Conservation (phyloP, 768 basidiomycete species). For the Xanthoconium stramineum region DNA sequence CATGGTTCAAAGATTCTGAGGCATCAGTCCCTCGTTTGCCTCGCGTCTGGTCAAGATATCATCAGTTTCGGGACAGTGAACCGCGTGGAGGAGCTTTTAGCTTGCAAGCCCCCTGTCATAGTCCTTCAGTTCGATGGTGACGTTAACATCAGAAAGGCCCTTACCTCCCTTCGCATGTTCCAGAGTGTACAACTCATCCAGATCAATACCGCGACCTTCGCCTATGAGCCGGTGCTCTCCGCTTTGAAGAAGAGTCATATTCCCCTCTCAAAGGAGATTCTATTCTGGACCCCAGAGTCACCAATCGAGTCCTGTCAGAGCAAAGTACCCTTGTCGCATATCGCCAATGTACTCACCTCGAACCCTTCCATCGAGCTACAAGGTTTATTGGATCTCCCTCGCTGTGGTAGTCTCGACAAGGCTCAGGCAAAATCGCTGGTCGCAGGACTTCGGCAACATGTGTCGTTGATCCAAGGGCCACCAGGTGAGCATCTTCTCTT, state of each 20-base stretch:
- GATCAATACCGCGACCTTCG: slow-evolving; percentile 56
- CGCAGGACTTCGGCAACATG: slow-evolving; percentile 47
- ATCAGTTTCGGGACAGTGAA: slow-evolving; percentile 53
- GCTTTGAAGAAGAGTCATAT: slow-evolving; percentile 41
- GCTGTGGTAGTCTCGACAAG: slow-evolving; percentile 44
- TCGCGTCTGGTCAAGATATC: slow-evolving; percentile 45
- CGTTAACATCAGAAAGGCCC: slow-evolving; percentile 33
- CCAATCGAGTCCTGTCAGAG: neutral
- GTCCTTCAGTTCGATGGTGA: slow-evolving; percentile 52
- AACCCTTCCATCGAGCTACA: slow-evolving; percentile 40
- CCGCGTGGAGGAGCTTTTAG: slow-evolving; percentile 53
- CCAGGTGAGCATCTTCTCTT: slow-evolving; percentile 44
- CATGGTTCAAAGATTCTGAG: slow-evolving; percentile 37
- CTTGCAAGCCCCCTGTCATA: slow-evolving; percentile 44
- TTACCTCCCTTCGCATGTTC: slow-evolving; percentile 36
- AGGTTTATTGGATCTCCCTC: slow-evolving; percentile 32
- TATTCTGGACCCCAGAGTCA: slow-evolving; percentile 45
- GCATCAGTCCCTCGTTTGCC: slow-evolving; percentile 53
- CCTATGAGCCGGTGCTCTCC: slow-evolving; percentile 60
- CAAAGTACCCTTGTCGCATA: slow-evolving; percentile 4
- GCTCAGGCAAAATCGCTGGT: slow-evolving; percentile 48
- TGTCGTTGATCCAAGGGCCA: slow-evolving; percentile 68
- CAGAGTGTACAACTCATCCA: slow-evolving; percentile 45
- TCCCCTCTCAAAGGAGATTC: slow-evolving; percentile 49
- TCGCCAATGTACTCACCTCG: slow-evolving; percentile 22